These are phyloP conservation scores for Helminthosporium solani DNA, from an alignment of 2,329 filamentous ascomycete genomes.

Conservation along the genomic window DNA sequence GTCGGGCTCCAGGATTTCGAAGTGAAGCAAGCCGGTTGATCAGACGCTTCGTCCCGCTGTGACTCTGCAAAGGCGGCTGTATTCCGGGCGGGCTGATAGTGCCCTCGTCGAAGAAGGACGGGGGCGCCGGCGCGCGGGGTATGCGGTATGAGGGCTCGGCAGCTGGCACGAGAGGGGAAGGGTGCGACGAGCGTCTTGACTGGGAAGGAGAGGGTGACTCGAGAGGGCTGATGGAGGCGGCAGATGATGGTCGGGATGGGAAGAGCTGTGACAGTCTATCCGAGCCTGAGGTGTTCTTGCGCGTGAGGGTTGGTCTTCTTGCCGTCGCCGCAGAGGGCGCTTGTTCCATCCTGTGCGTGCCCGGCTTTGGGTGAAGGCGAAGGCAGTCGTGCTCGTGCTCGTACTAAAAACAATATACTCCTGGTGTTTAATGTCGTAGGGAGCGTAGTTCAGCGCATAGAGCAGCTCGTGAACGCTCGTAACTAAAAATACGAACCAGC, in stretches of 20 bases:
- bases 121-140: conserved; percentile 34
- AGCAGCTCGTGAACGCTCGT: background rate
- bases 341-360: background rate
- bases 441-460: background rate
- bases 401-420: no score
- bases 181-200: conserved; percentile 32
- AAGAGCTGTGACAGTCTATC: conserved; percentile 41
- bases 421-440: no score
- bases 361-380: no score
- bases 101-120: conserved; percentile 27
- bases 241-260: conserved; percentile 33
- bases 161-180: conserved; percentile 30
- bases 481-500: background rate
- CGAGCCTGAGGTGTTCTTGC: conserved; percentile 34
- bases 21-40: conserved; percentile 36
- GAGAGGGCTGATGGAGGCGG: conserved; percentile 25
- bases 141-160: conserved; percentile 31
- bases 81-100: conserved; percentile 24
- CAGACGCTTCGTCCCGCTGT: conserved; percentile 30
- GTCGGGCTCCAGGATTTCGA: conserved; percentile 17
- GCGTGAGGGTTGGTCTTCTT: conserved; percentile 25
- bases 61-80: conserved; percentile 17
- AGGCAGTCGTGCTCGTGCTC: no score
- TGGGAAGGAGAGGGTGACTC: conserved; percentile 12
- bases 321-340: conserved; percentile 32